Base-by-base conservation (phyloP, 129 eudicot species). In the Glebionis coronaria region DNA sequence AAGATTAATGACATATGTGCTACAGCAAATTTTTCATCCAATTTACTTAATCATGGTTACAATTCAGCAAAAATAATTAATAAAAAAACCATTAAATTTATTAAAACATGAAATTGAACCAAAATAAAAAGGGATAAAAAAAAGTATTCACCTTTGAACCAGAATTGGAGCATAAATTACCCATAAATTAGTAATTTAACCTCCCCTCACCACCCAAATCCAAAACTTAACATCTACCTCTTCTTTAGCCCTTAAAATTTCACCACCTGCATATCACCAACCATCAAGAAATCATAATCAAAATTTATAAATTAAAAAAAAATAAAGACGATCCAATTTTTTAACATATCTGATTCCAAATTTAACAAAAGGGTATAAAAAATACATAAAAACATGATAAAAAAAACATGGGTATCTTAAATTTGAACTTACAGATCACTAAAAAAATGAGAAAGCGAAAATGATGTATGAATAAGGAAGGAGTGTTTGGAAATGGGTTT, bases 161-260 rank as follows among this genome's bases (percentile, higher is more conserved):
- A 70, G 89, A 86, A 81, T 62, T 72, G 63, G 89, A 82, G 79
- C 95, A 90, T 61, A 90, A 72, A 68, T 69, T 87, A 74, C 82
- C 95, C 97, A 90, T 90, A n/a, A 52, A 54, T 15, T 19, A 80
- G 75, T 61, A 76, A 69, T 67, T 77, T 73, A 80, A 76, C 81
- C 65, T 55, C n/a, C n/a, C 87, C 52, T 77, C 83, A 79, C 73
- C 82, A 78, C 56, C 79, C 72, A 13, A 69, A 80, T 77, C 77
- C 54, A 70, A 74, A 59, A 75, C 62, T 68, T 72, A 81, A 72
- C 96, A 83, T 85, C 88, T 70, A 88, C 75, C 67, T 62, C 73
- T 75, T 67, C 20, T 23, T 35, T 15, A 82, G 70, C 67, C 70
- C 66, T 56, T 44, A 4, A n/a, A 52, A 71, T 62, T 84, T 79